Evolutionary conservation across 805 yeast species (phyloP).

Genomic region (Candida insectalens): DNA sequence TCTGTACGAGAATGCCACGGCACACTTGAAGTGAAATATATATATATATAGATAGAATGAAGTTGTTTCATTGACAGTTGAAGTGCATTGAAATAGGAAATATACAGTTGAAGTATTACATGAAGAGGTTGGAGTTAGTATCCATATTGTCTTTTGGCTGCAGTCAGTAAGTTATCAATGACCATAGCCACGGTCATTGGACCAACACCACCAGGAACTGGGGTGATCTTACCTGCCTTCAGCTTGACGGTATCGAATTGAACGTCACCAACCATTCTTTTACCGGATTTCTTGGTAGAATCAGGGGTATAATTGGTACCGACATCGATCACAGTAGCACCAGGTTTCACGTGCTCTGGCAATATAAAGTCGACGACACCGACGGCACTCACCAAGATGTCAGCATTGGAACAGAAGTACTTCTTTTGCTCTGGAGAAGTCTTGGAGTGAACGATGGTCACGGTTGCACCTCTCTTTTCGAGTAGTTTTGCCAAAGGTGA

Average conservation of each 20-base stretch:
- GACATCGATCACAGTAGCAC: constrained; percentile 83
- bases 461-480: constrained; percentile 76
- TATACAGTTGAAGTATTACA: neutral
- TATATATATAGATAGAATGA: too few species aligned
- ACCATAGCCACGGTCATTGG: constrained; percentile 99
- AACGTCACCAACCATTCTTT: constrained; percentile 88
- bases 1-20: constrained; percentile 79
- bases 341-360: constrained; percentile 82
- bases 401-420: constrained; percentile 53
- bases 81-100: neutral
- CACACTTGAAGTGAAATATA: constrained; percentile 55
- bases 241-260: constrained; percentile 61
- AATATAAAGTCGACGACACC: constrained; percentile 79
- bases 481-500: constrained; percentile 83
- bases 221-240: constrained; percentile 69
- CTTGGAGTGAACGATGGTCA: constrained; percentile 75
- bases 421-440: constrained; percentile 50
- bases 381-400: constrained; percentile 84
- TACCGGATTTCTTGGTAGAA: constrained; percentile 63
- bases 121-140: too few species aligned
- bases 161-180: constrained; percentile 68
- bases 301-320: constrained; percentile 90
- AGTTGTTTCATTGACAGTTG: neutral
- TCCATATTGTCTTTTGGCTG: constrained; percentile 40
- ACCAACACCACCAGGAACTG: constrained; percentile 99